Conservation (phyloP, 2,329 filamentous ascomycete species). For the Penicillium brasilianum region DNA sequence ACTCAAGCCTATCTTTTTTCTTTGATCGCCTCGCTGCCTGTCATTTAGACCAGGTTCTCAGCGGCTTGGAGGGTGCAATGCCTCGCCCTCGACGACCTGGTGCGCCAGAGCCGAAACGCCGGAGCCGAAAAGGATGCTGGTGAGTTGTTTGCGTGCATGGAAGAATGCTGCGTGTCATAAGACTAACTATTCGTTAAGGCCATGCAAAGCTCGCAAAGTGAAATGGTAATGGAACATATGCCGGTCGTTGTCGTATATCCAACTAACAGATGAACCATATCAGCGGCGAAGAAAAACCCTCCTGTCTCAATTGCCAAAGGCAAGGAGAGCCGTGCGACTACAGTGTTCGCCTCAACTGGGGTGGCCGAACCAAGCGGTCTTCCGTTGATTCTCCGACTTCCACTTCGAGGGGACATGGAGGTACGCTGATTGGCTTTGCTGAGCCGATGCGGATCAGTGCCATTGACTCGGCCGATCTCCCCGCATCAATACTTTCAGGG, state of each 20-base stretch:
- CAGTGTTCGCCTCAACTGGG: constrained; percentile 80
- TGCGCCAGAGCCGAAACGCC: constrained; percentile 67
- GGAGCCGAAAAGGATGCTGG: constrained; percentile 73
- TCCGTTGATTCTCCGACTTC: constrained; percentile 44
- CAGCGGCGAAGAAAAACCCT: constrained; percentile 74
- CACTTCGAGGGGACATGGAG: constrained; percentile 34
- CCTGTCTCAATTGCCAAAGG: constrained; percentile 73
- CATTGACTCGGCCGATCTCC: constrained; percentile 15
- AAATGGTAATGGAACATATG: constrained; percentile 63
- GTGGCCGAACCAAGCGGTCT: constrained; percentile 68
- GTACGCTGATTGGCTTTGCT: constrained; percentile 24
- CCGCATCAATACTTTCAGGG: constrained; percentile 11
- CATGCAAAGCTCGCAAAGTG: constrained; percentile 77
- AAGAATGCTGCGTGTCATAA: not conserved
- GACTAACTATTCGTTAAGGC: constrained; percentile 55
- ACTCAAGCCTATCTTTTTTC: constrained; percentile 26
- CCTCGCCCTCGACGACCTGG: constrained; percentile 69
- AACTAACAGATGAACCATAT: not conserved
- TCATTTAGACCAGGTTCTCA: not conserved
- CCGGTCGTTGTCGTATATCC: not conserved
- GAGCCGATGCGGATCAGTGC: constrained; percentile 18
- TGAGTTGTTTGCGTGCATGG: constrained; percentile 42
- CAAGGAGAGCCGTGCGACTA: constrained; percentile 79
- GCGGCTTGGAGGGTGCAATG: constrained; percentile 49
- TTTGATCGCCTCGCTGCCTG: constrained; percentile 7